Evolutionary conservation across 2,329 filamentous ascomycete species (phyloP).

Genomic region (Talaromyces pinophilus): DNA sequence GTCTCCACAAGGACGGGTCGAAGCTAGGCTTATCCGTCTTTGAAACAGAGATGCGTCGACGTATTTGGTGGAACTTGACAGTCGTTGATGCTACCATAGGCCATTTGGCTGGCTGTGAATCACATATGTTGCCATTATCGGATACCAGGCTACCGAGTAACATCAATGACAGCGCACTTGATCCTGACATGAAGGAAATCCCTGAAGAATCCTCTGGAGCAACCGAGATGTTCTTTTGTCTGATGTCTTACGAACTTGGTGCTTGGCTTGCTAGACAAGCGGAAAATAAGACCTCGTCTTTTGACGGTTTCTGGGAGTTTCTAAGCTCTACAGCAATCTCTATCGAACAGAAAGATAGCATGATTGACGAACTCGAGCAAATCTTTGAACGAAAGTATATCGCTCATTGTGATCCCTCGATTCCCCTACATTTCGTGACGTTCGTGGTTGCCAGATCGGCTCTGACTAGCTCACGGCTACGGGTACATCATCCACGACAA

Average conservation of each 20-base stretch:
- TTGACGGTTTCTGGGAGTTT: conserved; percentile 29
- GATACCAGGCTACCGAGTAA: conserved; percentile 44
- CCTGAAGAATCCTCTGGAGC: conserved; percentile 45
- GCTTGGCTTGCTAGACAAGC: conserved; percentile 31
- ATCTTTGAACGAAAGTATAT: conserved; percentile 41
- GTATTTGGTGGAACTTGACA: conserved; percentile 67
- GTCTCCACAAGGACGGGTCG: conserved; percentile 64
- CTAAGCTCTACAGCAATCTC: conserved; percentile 28
- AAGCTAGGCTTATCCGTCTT: conserved; percentile 60
- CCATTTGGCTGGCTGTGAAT: conserved; percentile 59
- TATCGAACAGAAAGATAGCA: conserved; percentile 28
- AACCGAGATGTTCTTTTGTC: conserved; percentile 50
- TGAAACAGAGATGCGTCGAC: conserved; percentile 67
- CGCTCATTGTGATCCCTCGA: conserved; percentile 40
- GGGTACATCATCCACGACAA: conserved; percentile 49
- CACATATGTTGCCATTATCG: conserved; percentile 51
- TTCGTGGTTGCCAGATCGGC: conserved; percentile 48
- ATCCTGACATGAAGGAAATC: conserved; percentile 46
- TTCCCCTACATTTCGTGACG: conserved; percentile 50
- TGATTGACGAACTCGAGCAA: conserved; percentile 40
- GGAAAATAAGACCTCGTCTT: conserved; percentile 21
- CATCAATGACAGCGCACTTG: conserved; percentile 43
- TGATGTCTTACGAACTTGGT: conserved; percentile 38
- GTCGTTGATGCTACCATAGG: conserved; percentile 61
- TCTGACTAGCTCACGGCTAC: conserved; percentile 46